phyloP scores from a whole-genome alignment of 2,329 filamentous ascomycete genomes.

The Pseudomassariella vexata region DNA sequence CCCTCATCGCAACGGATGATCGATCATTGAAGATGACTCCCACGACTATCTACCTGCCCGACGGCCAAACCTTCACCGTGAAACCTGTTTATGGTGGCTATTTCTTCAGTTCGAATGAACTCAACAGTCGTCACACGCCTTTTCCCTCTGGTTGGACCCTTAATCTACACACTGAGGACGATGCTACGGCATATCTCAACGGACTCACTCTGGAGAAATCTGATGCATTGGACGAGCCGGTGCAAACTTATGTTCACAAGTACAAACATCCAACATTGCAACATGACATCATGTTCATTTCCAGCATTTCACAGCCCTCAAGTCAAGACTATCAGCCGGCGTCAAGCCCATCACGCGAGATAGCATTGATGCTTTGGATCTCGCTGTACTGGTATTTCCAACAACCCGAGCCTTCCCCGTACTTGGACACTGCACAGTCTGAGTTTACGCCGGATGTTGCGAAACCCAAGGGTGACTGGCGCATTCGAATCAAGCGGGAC shows the following conservation, averaged over 20 bases:
- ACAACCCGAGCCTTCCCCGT: slow-evolving; percentile 65
- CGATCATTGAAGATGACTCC: slow-evolving; percentile 18
- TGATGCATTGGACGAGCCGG: slow-evolving; percentile 23
- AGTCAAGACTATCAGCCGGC: slow-evolving; percentile 74
- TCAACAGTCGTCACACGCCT: slow-evolving; percentile 60
- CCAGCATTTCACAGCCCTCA: slow-evolving; percentile 80
- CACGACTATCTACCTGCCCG: slow-evolving; percentile 65
- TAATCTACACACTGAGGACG: slow-evolving; percentile 66
- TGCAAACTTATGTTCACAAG: slow-evolving; percentile 46
- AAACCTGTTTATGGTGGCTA: slow-evolving; percentile 86
- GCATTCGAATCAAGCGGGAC: slow-evolving; percentile 75
- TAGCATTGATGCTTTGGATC: slow-evolving; percentile 95
- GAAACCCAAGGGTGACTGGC: slow-evolving; percentile 79
- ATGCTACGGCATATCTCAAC: slow-evolving; percentile 9
- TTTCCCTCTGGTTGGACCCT: slow-evolving; percentile 89
- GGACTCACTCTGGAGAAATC: slow-evolving; percentile 20
- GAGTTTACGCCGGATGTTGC: slow-evolving; percentile 61
- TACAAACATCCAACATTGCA: slow-evolving; percentile 71
- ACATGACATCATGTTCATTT: slow-evolving; percentile 83
- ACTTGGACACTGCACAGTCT: slow-evolving; percentile 57
- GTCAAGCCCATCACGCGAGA: slow-evolving; percentile 76
- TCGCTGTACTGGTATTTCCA: slow-evolving; percentile 98
- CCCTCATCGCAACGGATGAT: no score
- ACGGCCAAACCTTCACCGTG: slow-evolving; percentile 78
- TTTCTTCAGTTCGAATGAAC: slow-evolving; percentile 79